phyloP scores from a whole-genome alignment of 495 filamentous ascomycete genomes.

The Daldinia grandis region DNA sequence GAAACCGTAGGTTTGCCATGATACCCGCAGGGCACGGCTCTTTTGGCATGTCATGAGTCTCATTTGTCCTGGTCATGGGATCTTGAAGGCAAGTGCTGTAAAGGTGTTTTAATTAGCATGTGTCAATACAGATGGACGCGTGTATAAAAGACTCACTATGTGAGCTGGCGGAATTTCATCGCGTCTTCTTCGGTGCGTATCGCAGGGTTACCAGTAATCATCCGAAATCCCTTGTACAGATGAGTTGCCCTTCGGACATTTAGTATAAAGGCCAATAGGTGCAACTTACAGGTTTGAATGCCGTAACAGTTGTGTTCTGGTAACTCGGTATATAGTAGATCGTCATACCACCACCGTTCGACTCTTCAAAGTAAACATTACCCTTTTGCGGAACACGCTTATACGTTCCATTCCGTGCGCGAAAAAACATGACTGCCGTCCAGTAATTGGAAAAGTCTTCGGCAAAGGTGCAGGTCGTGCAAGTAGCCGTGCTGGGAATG shows the following conservation, averaged over 20 bases:
- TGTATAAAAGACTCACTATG: slow-evolving; percentile 31
- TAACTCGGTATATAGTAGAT: slow-evolving; percentile 54
- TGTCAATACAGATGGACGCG: not conserved
- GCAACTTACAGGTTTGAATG: slow-evolving; percentile 46
- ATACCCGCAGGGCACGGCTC: slow-evolving; percentile 47
- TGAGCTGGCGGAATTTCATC: slow-evolving; percentile 44
- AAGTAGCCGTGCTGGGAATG: slow-evolving; percentile 42
- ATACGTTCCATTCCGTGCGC: slow-evolving; percentile 47
- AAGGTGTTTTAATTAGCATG: not conserved
- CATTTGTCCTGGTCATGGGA: slow-evolving; percentile 39
- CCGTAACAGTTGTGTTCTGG: slow-evolving; percentile 44
- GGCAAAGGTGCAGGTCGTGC: slow-evolving; percentile 47
- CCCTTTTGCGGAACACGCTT: slow-evolving; percentile 47
- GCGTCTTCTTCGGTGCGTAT: slow-evolving; percentile 43
- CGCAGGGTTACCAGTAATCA: slow-evolving; percentile 43
- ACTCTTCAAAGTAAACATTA: slow-evolving; percentile 48
- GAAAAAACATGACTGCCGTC: slow-evolving; percentile 48
- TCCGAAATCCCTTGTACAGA: slow-evolving; percentile 44
- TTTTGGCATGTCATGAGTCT: slow-evolving; percentile 45
- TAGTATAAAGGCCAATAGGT: not conserved
- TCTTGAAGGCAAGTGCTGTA: slow-evolving; percentile 44
- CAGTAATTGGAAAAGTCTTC: slow-evolving; percentile 55
- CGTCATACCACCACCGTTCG: slow-evolving; percentile 49
- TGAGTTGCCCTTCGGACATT: not conserved
- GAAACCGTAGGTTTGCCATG: slow-evolving; percentile 51